Evolutionary conservation across 768 basidiomycete species (phyloP).

Genomic region (Amanita phalloides): DNA sequence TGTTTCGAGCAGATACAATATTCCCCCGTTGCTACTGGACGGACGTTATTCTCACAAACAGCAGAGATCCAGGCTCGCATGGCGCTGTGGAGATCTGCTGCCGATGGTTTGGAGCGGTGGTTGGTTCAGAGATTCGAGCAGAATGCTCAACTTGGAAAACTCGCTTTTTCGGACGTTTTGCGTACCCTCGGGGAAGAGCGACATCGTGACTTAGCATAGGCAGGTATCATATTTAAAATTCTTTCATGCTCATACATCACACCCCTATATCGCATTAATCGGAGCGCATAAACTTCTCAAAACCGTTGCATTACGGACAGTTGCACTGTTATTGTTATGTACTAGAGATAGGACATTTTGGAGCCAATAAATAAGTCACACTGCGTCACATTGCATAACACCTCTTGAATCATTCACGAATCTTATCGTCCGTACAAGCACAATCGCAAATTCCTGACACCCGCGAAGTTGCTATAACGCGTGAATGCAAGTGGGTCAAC

Average conservation of each 20-base stretch:
- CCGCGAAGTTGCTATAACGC: background rate
- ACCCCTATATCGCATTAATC: background rate
- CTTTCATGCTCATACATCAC: background rate
- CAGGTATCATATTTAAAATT: background rate
- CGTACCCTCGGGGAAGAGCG: conserved; percentile 69
- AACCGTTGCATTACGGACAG: background rate
- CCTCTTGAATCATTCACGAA: background rate
- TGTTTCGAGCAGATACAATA: conserved; percentile 90
- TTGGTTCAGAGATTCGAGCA: conserved; percentile 84
- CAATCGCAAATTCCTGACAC: background rate
- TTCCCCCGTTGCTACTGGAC: conserved; percentile 48
- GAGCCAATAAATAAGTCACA: background rate
- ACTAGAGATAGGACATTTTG: background rate
- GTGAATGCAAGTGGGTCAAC: background rate
- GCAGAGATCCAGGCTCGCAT: conserved; percentile 83
- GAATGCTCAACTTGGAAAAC: conserved; percentile 83
- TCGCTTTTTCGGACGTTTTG: conserved; percentile 85
- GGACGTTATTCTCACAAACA: conserved; percentile 78
- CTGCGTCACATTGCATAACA: background rate
- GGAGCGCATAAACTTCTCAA: background rate
- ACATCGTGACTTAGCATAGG: conserved; percentile 19
- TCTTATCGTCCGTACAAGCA: background rate
- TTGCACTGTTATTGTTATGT: background rate
- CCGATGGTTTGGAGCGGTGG: conserved; percentile 78
- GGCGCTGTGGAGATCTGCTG: conserved; percentile 70